Conservation (phyloP, 495 filamentous ascomycete genomes). For the Pyronema domesticum region DNA sequence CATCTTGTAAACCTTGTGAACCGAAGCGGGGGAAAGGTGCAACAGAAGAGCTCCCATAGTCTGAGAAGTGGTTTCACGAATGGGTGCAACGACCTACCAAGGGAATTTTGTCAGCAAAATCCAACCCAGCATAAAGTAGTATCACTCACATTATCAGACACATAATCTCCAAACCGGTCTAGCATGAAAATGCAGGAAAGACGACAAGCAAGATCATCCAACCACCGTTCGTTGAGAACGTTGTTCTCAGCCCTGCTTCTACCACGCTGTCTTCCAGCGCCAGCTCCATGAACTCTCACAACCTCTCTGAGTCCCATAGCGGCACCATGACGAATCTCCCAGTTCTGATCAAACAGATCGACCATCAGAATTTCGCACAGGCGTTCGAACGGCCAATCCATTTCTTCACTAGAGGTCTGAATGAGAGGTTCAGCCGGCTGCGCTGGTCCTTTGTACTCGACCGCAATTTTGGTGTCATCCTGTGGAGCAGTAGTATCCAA, state of each 20-base stretch:
- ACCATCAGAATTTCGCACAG: slow-evolving; percentile 84
- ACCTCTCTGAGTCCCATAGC: slow-evolving; percentile 91
- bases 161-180: slow-evolving; percentile 92
- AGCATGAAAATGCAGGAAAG: slow-evolving; percentile 91
- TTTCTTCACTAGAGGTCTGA: slow-evolving; percentile 42
- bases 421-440: slow-evolving; percentile 42
- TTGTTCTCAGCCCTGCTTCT: slow-evolving; percentile 60
- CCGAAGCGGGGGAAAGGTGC: slow-evolving; percentile 54
- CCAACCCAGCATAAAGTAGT: neutral
- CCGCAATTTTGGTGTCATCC: slow-evolving; percentile 80
- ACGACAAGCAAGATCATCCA: slow-evolving; percentile 83
- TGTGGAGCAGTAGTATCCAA: slow-evolving; percentile 57
- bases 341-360: slow-evolving; percentile 82
- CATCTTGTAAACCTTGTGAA: slow-evolving; percentile 61
- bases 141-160: slow-evolving; percentile 59
- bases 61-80: slow-evolving; percentile 92
- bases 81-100: slow-evolving; percentile 56
- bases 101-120: neutral
- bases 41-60: slow-evolving; percentile 74
- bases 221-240: slow-evolving; percentile 58
- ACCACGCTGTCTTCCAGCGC: slow-evolving; percentile 63
- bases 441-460: slow-evolving; percentile 76
- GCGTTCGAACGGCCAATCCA: slow-evolving; percentile 86
- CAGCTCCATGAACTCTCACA: slow-evolving; percentile 73
- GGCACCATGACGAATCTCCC: slow-evolving; percentile 95